Base-by-base conservation (phyloP, 2,329 filamentous ascomycete species). In the Penicillium psychrosexuale region DNA sequence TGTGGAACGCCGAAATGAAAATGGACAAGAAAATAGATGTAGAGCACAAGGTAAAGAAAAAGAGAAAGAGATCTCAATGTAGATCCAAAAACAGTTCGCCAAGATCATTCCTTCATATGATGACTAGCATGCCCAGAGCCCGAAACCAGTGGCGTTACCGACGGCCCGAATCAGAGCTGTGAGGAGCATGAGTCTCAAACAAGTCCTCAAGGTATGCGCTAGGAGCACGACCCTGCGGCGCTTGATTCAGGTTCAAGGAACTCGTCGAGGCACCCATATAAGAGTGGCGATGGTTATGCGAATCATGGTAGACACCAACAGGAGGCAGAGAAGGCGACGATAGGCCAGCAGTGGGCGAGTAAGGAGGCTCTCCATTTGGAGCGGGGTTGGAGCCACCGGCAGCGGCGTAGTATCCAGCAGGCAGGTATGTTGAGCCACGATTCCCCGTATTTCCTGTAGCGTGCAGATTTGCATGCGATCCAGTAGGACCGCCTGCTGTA, bases 121-220 rank as follows among this genome's bases (percentile, higher is more conserved):
- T 17, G 11, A 22, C 19, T 22, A 15, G n/a, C 15, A 40, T 31
- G 12, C 31, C 5, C 7, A 27, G 22, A 12, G 28, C 17, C 15
- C 34, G 5, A 5, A 24, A 24, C 22, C 28, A 33, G 13, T 2
- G 11, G 5, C 5, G 6, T 17, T 44, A 45, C 19, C 52, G 57
- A 49, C 49, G 63, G 47, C 54, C 57, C 9, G 57, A 58, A 11
- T 54, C 59, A 11, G 54, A 51, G 27, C 59, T 31, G 17, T 51
- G 57, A 30, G 66, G 64, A 9, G 61, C 58, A 66, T 91, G 87
- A 60, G 89, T 89, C 67, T 91, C 90, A 58, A 97, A 87, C 47
- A 97, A 75, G 71, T 97, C 91, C 56, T 97, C 92, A 37, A 97
- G 79, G 70, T 91, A 96, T 17, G 91, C 90, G 71, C 90, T 96